Base-by-base conservation (phyloP, 305 asterid genomes). In the Nicotiana rustica region DNA sequence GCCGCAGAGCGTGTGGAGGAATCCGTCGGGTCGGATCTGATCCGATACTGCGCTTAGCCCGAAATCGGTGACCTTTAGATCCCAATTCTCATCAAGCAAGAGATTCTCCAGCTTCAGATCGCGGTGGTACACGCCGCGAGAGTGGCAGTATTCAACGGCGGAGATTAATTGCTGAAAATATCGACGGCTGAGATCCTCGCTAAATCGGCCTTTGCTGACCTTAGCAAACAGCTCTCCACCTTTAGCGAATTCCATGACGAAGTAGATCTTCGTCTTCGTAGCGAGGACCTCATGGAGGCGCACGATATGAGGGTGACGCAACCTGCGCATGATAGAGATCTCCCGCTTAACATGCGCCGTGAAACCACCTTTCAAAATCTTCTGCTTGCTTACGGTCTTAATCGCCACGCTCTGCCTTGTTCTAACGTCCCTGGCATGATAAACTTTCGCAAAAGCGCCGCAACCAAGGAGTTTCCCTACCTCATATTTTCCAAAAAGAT, bases 171-270 rank as follows among this genome's bases (percentile, higher is more conserved):
- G 86, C 57, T 84, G 86, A 70, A 84, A 84, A 25, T 84, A 84
- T 52, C 70, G 38, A 36, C 86, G 81, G 86, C 86, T 84, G 35
- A 84, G 86, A 79, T 84, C 84, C 38, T 84, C 86, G 49, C 86
- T 80, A 17, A 84, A 84, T 10, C 86, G 61, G 2, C 84, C 83
- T 38, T 84, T 84, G 10, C 69, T 21, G 2, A 84, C 80, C 38
- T 79, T 84, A 0, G 81, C 10, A 21, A 84, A 84, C 14, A 80
- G 81, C 70, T 84, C 86, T n/a, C 81, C 86, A 6, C 86, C 86
- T 71, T 83, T 83, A 10, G 86, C 86, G 25, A 52, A 83, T 38
- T 83, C 86, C 66, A 83, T 78, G 7, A 83, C 80, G 31, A 59
- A 78, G 44, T 79, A 83, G 57, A 83, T 69, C 80, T 83, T 83